A percentile compares a stretch with the other conserved stretches of the same genome.
phyloP scores from a whole-genome alignment of 371 early-diverging fungal species.

The Mortierella sp. region DNA sequence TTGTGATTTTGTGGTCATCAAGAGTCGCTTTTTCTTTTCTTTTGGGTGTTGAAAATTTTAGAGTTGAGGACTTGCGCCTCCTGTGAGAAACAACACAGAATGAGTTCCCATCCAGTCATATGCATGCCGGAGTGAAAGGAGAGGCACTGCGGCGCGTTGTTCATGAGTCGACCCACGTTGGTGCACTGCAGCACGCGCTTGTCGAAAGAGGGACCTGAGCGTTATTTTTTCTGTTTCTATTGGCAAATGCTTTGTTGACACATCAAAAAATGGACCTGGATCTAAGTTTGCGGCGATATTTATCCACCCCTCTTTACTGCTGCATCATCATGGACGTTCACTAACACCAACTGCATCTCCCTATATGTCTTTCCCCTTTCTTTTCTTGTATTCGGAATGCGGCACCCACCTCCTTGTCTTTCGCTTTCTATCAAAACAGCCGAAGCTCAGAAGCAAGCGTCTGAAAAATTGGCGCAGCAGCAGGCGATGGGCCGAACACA shows the following conservation, averaged over 20 bases:
- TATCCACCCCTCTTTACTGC: not conserved
- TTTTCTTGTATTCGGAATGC: not conserved
- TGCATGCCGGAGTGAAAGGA: not conserved
- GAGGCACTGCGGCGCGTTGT: not conserved
- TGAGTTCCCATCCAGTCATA: not conserved
- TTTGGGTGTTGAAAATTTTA: not conserved
- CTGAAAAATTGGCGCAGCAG: constrained; percentile 48
- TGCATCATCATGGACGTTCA: not conserved
- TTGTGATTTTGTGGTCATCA: not conserved
- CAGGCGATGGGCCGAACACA: constrained; percentile 41
- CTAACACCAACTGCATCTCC: not conserved
- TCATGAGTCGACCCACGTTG: not conserved
- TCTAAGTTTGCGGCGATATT: not conserved
- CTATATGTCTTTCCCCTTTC: no score
- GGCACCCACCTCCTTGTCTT: not conserved
- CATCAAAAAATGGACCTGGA: not conserved
- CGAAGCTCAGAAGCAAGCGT: constrained; percentile 46
- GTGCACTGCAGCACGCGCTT: not conserved
- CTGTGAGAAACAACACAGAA: not conserved
- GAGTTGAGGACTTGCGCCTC: not conserved
- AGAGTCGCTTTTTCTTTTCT: not conserved
- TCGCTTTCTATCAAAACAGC: constrained; percentile 16
- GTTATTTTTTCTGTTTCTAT: not conserved
- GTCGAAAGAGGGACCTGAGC: not conserved
- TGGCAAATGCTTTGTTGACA: not conserved